Evolutionary conservation across 345 rosid genomes (phyloP), one percentile per base, ranked within the genome.

Genomic region (Lagerstroemia speciosa): DNA sequence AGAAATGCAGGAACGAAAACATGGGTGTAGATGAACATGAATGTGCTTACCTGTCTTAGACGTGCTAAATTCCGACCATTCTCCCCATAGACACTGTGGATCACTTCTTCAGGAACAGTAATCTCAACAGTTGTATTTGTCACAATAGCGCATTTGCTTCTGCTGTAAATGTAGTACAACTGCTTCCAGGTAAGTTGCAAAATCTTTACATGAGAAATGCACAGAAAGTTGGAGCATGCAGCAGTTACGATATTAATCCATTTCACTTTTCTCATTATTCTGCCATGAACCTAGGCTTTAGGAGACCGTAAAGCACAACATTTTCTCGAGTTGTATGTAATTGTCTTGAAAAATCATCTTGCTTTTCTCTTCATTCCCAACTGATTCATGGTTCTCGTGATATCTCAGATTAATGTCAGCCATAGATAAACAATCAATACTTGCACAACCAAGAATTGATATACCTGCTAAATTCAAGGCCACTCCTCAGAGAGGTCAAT

Each of bases 121-220:
- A 91, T 87, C 83, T 91, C 98, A 10, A 93, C 88, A 1, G 93
- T 91, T 61, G 96, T 84, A 78, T 89, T 91, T 63, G 95, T 87
- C 71, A 93, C 96, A 57, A 88, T 71, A 60, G 91, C 98, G 62
- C 92, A 82, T 81, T 76, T 90, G 73, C 80, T 86, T 76, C 92
- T 90, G 78, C 97, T 93, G 83, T 71, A 83, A 70, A 67, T 11
- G 76, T 60, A 43, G 71, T 26, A 76, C 10, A 34, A 65, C 48
- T 53, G 11, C 32, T 55, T 73, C 12, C 12, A 75, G 20, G 33
- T 41, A 31, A 15, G 14, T 24, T 45, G 36, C 36, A 27, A 50
- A 31, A 16, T 20, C 19, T 34, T 62, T 33, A 65, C 43, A 2
- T 15, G 2, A 72, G 16, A 68, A 22, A 26, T 24, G 53, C 34